A percentile compares a stretch with the other conserved stretches of the same genome.
Conservation (phyloP, 164 flowering plant species). For the Echeveria elegans region DNA sequence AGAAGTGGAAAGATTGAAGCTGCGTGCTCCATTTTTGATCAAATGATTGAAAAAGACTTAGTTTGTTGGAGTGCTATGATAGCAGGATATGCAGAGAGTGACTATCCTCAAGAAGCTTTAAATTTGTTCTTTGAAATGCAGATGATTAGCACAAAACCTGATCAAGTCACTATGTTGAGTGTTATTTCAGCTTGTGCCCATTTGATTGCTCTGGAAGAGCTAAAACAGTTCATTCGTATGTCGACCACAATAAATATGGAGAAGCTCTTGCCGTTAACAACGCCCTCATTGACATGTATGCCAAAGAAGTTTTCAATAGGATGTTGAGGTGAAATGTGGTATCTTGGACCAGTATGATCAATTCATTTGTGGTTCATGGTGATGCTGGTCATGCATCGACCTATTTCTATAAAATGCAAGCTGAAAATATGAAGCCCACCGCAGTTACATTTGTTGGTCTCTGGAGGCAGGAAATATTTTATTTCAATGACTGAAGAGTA, state of each 20-base stretch:
- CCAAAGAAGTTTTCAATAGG: constrained; percentile 46
- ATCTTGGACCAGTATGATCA: constrained; percentile 74
- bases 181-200: constrained; percentile 74
- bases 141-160: constrained; percentile 41
- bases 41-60: constrained; percentile 54
- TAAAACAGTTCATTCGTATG: constrained; percentile 38
- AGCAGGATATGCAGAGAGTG: constrained; percentile 69
- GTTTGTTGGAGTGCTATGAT: constrained; percentile 86
- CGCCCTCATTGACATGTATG: constrained; percentile 83
- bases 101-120: constrained; percentile 48
- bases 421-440: constrained; percentile 46
- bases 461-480: constrained; percentile 44
- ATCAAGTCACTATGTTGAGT: constrained; percentile 62
- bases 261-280: constrained; percentile 39
- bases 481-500: constrained; percentile 47
- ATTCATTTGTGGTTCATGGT: constrained; percentile 58
- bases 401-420: constrained; percentile 51
- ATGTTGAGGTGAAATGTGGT: constrained; percentile 61
- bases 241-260: constrained; percentile 39
- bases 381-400: constrained; percentile 42
- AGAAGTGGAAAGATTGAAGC: constrained; percentile 38
- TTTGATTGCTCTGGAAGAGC: constrained; percentile 62
- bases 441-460: constrained; percentile 59
- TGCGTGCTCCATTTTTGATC: constrained; percentile 54
- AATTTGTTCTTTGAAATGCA: constrained; percentile 46